Evolutionary conservation across 345 rosid genomes (phyloP).

Genomic region (Barbarea vulgaris): DNA sequence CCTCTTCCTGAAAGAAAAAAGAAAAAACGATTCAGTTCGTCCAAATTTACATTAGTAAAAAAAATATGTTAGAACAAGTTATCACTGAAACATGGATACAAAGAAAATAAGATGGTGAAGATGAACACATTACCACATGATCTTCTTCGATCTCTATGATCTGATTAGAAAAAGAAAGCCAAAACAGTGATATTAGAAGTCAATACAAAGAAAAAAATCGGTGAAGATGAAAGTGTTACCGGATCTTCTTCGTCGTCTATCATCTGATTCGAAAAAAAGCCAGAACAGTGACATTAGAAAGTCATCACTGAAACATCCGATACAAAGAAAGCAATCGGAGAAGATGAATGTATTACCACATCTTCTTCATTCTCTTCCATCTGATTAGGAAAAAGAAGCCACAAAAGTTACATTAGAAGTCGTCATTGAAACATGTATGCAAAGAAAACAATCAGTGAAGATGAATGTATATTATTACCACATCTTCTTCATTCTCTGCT

Average conservation of each 20-base stretch:
- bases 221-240: constrained; percentile 36
- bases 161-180: constrained; percentile 46
- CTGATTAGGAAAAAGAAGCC: constrained; percentile 47
- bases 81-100: background rate
- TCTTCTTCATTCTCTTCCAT: constrained; percentile 46
- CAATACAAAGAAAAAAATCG: background rate
- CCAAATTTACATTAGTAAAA: background rate
- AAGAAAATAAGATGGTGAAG: background rate
- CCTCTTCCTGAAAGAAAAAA: constrained; percentile 25
- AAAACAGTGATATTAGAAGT: constrained; percentile 52
- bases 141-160: constrained; percentile 46
- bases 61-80: background rate
- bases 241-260: constrained; percentile 46
- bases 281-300: constrained; percentile 57
- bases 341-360: constrained; percentile 42
- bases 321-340: background rate
- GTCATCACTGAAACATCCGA: background rate
- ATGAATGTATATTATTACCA: constrained; percentile 45
- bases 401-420: no score
- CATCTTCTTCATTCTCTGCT: constrained; percentile 45
- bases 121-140: constrained; percentile 44
- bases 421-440: no score
- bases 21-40: background rate
- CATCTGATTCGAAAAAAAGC: constrained; percentile 48
- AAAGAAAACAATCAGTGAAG: background rate